These are phyloP conservation scores for Kondoa malvinella DNA, from an alignment of 768 basidiomycete genomes.

Conservation along the genomic window DNA sequence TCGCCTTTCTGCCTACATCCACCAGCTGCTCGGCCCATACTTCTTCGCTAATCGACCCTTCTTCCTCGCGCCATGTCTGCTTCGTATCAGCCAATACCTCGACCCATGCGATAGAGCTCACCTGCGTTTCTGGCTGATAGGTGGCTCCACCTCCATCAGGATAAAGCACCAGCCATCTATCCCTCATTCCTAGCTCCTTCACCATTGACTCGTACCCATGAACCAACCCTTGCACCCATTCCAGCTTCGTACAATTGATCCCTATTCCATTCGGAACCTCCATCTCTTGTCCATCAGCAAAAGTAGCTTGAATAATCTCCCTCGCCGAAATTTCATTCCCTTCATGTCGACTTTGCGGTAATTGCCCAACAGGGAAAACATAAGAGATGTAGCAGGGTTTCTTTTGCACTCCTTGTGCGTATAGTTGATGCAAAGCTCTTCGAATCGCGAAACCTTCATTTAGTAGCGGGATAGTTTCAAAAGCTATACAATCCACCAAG, in stretches of 20 bases:
- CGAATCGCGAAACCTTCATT: not conserved
- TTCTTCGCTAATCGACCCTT: not conserved
- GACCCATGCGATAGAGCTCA: not conserved
- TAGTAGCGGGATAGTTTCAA: not conserved
- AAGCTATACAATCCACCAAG: not conserved
- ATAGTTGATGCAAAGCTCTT: not conserved
- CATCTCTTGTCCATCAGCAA: not conserved
- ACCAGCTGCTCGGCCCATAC: not conserved
- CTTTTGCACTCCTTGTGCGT: not conserved
- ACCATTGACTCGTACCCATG: not conserved
- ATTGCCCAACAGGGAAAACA: not conserved
- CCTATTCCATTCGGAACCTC: not conserved
- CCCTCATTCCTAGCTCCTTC: not conserved
- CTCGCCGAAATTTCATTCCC: not conserved
- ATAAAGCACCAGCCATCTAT: not conserved
- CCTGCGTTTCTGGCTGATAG: not conserved
- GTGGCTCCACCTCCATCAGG: not conserved
- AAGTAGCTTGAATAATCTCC: not conserved
- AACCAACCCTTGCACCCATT: not conserved
- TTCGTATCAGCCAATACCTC: not conserved
- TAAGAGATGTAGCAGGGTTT: not conserved
- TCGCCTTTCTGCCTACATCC: not conserved
- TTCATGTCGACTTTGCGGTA: not conserved
- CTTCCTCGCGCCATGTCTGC: not conserved
- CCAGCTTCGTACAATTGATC: not conserved